Base-by-base conservation (phyloP, 2,329 filamentous ascomycete species). In the Verticillium dahliae region DNA sequence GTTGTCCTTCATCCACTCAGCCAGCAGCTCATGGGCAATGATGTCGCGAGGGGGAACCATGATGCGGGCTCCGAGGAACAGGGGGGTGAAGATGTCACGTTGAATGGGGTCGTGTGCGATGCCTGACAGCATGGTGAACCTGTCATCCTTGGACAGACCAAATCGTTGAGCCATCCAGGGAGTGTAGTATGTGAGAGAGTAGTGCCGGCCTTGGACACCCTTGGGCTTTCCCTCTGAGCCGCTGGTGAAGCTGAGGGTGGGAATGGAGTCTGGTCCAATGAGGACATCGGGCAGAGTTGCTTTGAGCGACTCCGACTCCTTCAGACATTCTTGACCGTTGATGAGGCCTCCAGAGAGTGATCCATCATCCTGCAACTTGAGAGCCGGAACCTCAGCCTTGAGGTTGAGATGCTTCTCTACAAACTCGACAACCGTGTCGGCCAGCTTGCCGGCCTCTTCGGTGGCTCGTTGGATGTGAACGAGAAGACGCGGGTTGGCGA, bases 141-240 rank as follows among this genome's bases (percentile, higher is more conserved):
- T 85, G 71, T 88, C 88, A 52, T 91, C 82, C 9, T 87, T 81
- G 1, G 85, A 88, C 57, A 96, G 81, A 57, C 86, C 80, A 73
- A 98, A 98, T 2, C 80, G 86, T 75, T 95, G 78, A 0, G 91
- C 86, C 94, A 98, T 98, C 93, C 92, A 98, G 22, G 88, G 86
- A 71, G 94, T 96, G 77, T 97, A 98, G 69, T 90, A 88, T 1
- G 92, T 85, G 63, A 98, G 79, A 58, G 86, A 90, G 77, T 90
- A 98, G 75, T 98, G 94, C 14, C 94, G 85, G 1, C 94, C 93
- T 61, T 87, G 83, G 13, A 98, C 94, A 67, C 92, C 92, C 79
- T 96, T 97, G 38, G 92, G 92, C 66, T 85, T 81, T 56, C 90
- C 91, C 76, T 96, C 91, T 1, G 81, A 85, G 4, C 92, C 92